Evolutionary conservation across 73 alveolate genomes (phyloP).

Genomic region (Paramecium primaurelia): DNA sequence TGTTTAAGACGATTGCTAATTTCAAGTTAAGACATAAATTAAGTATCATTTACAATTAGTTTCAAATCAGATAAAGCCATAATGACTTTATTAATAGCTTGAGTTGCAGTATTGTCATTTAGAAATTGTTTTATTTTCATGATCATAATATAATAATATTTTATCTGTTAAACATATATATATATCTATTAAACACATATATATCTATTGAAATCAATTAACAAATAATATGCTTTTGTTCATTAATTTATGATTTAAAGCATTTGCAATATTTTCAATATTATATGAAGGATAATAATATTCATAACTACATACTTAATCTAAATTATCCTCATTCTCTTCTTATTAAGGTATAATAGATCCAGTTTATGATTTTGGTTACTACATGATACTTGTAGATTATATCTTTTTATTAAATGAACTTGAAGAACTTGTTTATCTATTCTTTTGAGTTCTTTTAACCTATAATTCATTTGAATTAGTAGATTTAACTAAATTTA

Average conservation of each 20-base stretch:
- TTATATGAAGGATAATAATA: constrained; percentile 34
- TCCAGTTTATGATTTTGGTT: constrained; percentile 38
- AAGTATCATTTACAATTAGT: not conserved
- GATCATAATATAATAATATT: not conserved
- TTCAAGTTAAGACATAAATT: not conserved
- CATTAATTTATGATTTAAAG: not conserved
- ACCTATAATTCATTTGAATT: not conserved
- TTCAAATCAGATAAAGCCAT: not conserved
- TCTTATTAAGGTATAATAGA: not conserved
- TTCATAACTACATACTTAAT: constrained; percentile 6
- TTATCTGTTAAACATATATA: not conserved
- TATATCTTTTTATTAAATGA: not conserved
- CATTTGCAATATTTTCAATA: constrained; percentile 2
- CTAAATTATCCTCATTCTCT: not conserved
- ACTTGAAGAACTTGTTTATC: constrained; percentile 3
- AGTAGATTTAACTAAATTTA: not conserved
- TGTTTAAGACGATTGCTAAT: not conserved
- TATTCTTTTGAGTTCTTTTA: not conserved
- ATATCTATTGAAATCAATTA: not conserved
- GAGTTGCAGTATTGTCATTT: not conserved
- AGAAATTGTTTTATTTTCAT: not conserved
- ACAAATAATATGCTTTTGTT: not conserved
- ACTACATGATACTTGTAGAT: constrained; percentile 5
- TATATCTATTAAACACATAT: not conserved
- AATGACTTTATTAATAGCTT: not conserved